phyloP scores from a whole-genome alignment of 2,329 filamentous ascomycete genomes.

The Pyrenophora teres region DNA sequence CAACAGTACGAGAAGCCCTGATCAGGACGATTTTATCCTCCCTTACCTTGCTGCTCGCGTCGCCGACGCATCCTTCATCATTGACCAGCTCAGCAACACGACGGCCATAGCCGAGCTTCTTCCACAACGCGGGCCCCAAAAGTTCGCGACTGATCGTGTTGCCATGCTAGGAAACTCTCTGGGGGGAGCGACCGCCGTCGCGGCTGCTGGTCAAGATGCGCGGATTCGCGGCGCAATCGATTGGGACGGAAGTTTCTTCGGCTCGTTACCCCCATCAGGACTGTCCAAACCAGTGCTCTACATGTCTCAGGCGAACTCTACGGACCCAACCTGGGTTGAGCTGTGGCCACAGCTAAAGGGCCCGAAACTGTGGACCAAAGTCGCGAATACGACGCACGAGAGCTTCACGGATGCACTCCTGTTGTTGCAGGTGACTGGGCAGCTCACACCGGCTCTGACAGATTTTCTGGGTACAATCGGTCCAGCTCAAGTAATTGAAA shows the following conservation, averaged over 20 bases:
- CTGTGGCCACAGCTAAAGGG: constrained; percentile 26
- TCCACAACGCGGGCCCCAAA: constrained; percentile 13
- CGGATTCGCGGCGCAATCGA: constrained; percentile 18
- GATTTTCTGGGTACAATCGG: neutral
- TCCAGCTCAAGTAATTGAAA: constrained; percentile 2
- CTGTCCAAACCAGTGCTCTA: constrained; percentile 28
- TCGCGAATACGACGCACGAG: constrained; percentile 25
- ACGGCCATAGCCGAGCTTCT: constrained; percentile 25
- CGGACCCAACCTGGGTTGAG: constrained; percentile 14
- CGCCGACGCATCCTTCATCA: constrained; percentile 27
- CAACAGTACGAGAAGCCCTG: constrained; percentile 1
- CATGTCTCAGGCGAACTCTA: constrained; percentile 13
- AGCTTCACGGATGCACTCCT: constrained; percentile 8
- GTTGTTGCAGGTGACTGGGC: neutral
- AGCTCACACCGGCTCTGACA: neutral
- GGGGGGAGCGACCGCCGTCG: constrained; percentile 24
- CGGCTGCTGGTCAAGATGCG: constrained; percentile 19
- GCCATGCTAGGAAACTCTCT: constrained; percentile 28
- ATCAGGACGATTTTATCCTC: neutral
- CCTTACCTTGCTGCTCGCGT: constrained; percentile 12
- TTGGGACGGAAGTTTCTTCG: constrained; percentile 26
- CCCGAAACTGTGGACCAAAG: constrained; percentile 29
- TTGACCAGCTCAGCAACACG: constrained; percentile 29
- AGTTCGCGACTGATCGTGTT: constrained; percentile 21
- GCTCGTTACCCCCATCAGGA: constrained; percentile 17